Evolutionary conservation across 2,329 filamentous ascomycete genomes (phyloP).

Genomic region (Paraconiothyrium sp.): DNA sequence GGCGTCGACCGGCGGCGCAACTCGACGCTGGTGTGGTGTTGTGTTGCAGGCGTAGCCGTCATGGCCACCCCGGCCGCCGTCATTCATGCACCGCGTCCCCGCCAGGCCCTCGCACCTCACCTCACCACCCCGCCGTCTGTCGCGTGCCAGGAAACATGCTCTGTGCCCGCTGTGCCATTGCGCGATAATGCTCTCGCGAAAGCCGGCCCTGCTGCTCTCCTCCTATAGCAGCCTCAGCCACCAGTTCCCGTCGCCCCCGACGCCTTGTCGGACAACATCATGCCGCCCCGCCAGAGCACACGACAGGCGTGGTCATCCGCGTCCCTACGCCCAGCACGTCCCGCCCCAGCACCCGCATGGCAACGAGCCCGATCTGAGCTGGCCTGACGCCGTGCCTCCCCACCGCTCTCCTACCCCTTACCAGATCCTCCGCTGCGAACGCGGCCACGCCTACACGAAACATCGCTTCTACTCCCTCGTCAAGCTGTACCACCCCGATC

Average conservation of each 20-base stretch:
- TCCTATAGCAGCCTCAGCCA: conserved; percentile 27
- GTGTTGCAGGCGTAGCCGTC: not conserved
- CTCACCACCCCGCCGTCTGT: conserved; percentile 13
- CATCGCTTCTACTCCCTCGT: conserved; percentile 87
- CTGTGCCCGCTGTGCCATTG: conserved; percentile 26
- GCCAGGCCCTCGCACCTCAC: too few species aligned
- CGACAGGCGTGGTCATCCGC: conserved; percentile 30
- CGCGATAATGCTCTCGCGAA: conserved; percentile 27
- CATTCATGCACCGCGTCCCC: not conserved
- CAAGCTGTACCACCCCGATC: conserved; percentile 95
- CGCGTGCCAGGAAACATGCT: conserved; percentile 32
- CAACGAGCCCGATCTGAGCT: conserved; percentile 36
- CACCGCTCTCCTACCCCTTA: conserved; percentile 78
- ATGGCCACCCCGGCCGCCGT: not conserved
- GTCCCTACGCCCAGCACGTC: conserved; percentile 41
- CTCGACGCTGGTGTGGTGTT: not conserved
- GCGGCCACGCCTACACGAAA: conserved; percentile 79
- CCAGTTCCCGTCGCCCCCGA: conserved; percentile 33
- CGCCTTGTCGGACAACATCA: too few species aligned
- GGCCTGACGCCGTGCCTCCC: conserved; percentile 48
- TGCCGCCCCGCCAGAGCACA: conserved; percentile 50
- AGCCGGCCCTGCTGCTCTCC: conserved; percentile 26
- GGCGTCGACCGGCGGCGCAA: conserved; percentile 14
- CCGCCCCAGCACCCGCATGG: conserved; percentile 33
- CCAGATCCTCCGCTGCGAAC: conserved; percentile 77